A percentile compares a stretch with the other conserved stretches of the same genome.
phyloP scores from a whole-genome alignment of 495 filamentous ascomycete species.

The Xylaria curta region DNA sequence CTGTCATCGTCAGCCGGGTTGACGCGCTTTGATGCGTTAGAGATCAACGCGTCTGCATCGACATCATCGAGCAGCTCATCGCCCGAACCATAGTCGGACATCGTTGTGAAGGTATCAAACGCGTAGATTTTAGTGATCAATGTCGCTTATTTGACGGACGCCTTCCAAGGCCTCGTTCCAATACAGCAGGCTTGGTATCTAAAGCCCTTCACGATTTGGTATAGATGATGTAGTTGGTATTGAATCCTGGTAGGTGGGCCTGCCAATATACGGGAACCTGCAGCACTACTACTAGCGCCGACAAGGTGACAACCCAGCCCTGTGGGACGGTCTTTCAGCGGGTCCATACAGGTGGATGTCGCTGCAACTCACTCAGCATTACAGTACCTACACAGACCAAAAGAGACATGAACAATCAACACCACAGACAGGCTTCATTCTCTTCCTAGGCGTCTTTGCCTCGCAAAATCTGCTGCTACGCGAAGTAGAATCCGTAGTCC shows the following conservation, averaged over 20 bases:
- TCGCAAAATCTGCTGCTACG: too few species aligned
- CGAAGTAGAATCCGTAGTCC: too few species aligned
- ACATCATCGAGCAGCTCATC: slow-evolving; percentile 38
- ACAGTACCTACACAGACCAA: background rate
- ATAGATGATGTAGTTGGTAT: background rate
- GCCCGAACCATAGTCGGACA: slow-evolving; percentile 33
- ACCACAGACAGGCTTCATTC: background rate
- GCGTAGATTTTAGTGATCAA: background rate
- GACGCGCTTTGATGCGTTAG: slow-evolving; percentile 23
- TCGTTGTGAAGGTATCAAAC: background rate
- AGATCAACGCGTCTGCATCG: slow-evolving; percentile 29
- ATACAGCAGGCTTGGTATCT: background rate
- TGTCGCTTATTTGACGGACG: background rate
- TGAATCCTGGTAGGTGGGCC: background rate
- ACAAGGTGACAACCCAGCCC: background rate
- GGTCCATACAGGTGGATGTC: background rate
- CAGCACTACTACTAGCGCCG: background rate
- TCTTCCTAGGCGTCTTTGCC: too few species aligned
- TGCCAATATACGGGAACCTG: background rate
- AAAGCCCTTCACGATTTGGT: background rate
- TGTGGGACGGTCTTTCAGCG: background rate
- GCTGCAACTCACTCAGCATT: background rate
- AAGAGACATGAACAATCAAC: background rate
- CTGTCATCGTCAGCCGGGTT: slow-evolving; percentile 18
- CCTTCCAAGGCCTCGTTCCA: background rate